Base-by-base conservation (phyloP, 202 grass and related monocot species). In the Thinopyrum obtusiflorum region DNA sequence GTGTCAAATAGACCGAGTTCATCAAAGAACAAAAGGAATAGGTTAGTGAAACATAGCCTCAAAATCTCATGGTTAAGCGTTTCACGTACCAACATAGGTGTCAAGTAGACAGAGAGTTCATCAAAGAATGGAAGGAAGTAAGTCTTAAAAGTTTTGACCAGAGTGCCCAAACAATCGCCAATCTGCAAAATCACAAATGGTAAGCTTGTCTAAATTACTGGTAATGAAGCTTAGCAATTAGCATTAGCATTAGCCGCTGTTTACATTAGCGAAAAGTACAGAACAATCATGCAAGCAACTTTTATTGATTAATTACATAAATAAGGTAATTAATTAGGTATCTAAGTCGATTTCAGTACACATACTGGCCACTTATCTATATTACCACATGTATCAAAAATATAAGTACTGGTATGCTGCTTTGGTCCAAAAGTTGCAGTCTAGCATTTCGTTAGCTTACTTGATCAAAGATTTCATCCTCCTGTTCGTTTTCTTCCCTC, bases 401-500 rank as follows among this genome's bases (percentile, higher is more conserved):
- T 51, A 80, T 13, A 18, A 68, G 18, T 68, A 61, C 71, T 42
- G 6, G 36, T 62, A 70, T 57, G 32, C 10, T 65, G 36, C 3
- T 55, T 73, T 81, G 57, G n/a, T 82, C 27, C 40, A 74, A 36
- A 28, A 85, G 40, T 72, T 70, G 21, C 20, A 72, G 61, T 61
- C 8, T 44, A 84, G 25, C 76, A 77, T 42, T 87, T 84, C 0
- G 10, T 37, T 55, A 75, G 70, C 63, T 86, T 82, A 99, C 97
- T 88, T 96, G 91, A 76, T 99, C 93, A 83, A 99, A 96, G 24
- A 99, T 93, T 83, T 99, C 97, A 86, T 99, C 97, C 79, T 99
- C 97, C 85, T 97, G 90, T 83, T 99, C 97, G 3, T 97, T 99
- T 91, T 99, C 97, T 94, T 99, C 97, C 89, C 94, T 85, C 65